Evolutionary conservation across 1,284 basidiomycete species (phyloP), one percentile per base, ranked within the genome.

Genomic region (Ceratobasidium sp.): DNA sequence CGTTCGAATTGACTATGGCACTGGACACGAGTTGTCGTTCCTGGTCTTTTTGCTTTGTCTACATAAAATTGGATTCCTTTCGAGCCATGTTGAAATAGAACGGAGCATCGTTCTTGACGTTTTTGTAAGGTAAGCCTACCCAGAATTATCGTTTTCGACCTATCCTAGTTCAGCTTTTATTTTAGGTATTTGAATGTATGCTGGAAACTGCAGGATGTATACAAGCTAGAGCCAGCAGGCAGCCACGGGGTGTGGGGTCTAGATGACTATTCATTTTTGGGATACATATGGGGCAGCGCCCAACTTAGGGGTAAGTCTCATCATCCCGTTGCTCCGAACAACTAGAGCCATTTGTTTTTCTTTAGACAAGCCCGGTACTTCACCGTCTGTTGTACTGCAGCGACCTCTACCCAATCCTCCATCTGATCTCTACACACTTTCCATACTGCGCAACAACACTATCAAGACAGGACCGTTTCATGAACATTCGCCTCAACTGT

Each of bases 171-270:
- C n/a, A n/a, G n/a, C n/a, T n/a, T n/a, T 46, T 26, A 10, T 39
- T 69, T 43, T 23, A 83, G 92, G 28, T 99, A 98, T 79, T 82
- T 97, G 55, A 85, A 86, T 46, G 84, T 97, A 30, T 93, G 91
- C 75, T 96, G 94, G 88, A 85, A 86, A 62, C 84, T 98, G 36
- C 97, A 99, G 79, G 92, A 94, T 77, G 87, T 89, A 28, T 99
- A 98, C 79, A 88, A 86, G 55, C 88, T 99, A 6, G 97, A 99
- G 81, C 97, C 97, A 2, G 97, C 97, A 0, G 97, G 97, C 1
- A 96, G 93, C 75, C 97, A 99, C 78, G 97, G 97, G 8, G 97
- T 98, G 0, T 99, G 97, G 97, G 97, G 97, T 0, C 83, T 99
- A 41, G 96, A 99, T 79, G 97, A 99, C 79, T 97, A 92, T 75